Percentiles rank a stretch among this genome's conserved stretches.
Evolutionary conservation across 2,329 filamentous ascomycete species (phyloP).

Genomic region (Curvularia hawaiiensis): DNA sequence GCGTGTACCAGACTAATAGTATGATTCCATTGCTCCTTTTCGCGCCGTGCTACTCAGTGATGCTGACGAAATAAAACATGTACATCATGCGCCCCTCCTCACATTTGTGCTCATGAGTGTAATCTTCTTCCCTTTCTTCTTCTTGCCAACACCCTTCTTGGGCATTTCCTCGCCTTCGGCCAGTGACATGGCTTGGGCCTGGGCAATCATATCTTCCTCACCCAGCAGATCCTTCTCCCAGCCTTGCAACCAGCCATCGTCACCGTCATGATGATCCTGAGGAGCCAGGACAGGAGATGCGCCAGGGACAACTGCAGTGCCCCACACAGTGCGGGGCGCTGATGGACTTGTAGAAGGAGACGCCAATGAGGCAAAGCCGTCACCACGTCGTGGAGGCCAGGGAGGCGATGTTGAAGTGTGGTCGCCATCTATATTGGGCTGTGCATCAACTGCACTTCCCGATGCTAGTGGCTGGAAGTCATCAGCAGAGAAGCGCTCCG

Average conservation of each 20-base stretch:
- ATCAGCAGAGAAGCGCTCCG: slow-evolving; percentile 57
- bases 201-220: slow-evolving; percentile 56
- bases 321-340: slow-evolving; percentile 84
- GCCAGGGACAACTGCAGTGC: slow-evolving; percentile 71
- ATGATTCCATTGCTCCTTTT: slow-evolving; percentile 29
- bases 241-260: slow-evolving; percentile 87
- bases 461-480: slow-evolving; percentile 51
- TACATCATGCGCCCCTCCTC: slow-evolving; percentile 57
- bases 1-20: not conserved
- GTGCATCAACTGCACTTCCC: slow-evolving; percentile 30
- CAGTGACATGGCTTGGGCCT: slow-evolving; percentile 51
- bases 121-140: slow-evolving; percentile 72
- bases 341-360: slow-evolving; percentile 82
- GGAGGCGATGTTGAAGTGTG: slow-evolving; percentile 53
- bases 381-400: slow-evolving; percentile 59
- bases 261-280: slow-evolving; percentile 49
- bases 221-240: slow-evolving; percentile 80
- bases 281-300: slow-evolving; percentile 61
- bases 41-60: slow-evolving; percentile 35
- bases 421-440: slow-evolving; percentile 38
- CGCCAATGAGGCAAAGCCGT: slow-evolving; percentile 68
- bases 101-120: slow-evolving; percentile 71
- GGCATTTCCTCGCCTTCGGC: slow-evolving; percentile 33
- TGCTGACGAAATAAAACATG: slow-evolving; percentile 15
- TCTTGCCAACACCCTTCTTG: slow-evolving; percentile 55